phyloP scores from a whole-genome alignment of 2,329 filamentous ascomycete genomes.

The Penicillium olsonii region DNA sequence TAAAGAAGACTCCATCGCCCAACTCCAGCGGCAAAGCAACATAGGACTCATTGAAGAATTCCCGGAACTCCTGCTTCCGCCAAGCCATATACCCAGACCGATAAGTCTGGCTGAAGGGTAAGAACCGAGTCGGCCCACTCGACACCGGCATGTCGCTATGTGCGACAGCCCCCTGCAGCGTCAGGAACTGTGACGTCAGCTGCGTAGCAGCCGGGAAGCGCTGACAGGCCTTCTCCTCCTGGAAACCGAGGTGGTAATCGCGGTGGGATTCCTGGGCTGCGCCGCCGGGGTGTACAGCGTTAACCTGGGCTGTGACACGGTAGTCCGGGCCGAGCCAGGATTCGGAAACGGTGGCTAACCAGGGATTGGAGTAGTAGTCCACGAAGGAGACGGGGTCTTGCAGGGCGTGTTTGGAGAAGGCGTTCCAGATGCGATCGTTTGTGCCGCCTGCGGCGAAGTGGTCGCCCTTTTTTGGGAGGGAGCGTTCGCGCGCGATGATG shows the following conservation, averaged over 20 bases:
- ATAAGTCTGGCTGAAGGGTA: slow-evolving; percentile 63
- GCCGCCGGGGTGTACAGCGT: slow-evolving; percentile 62
- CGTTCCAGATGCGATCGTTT: slow-evolving; percentile 67
- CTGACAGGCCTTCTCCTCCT: slow-evolving; percentile 50
- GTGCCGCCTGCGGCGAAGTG: slow-evolving; percentile 60
- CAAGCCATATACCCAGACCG: slow-evolving; percentile 62
- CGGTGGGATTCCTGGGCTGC: slow-evolving; percentile 60
- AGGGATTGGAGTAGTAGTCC: slow-evolving; percentile 62
- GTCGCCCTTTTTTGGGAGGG: slow-evolving; percentile 52
- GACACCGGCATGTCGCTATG: slow-evolving; percentile 62
- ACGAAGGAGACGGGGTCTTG: slow-evolving; percentile 56
- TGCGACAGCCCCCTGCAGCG: slow-evolving; percentile 64
- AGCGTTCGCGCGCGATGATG: slow-evolving; percentile 52
- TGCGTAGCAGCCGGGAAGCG: slow-evolving; percentile 57
- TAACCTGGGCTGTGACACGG: slow-evolving; percentile 63
- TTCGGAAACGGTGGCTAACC: slow-evolving; percentile 54
- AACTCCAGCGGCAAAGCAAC: slow-evolving; percentile 55
- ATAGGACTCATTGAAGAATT: slow-evolving; percentile 56
- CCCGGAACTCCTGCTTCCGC: slow-evolving; percentile 53
- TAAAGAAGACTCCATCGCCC: slow-evolving; percentile 66
- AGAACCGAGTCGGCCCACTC: slow-evolving; percentile 61
- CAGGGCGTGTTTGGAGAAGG: slow-evolving; percentile 62
- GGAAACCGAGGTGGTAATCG: slow-evolving; percentile 67
- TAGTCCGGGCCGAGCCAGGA: slow-evolving; percentile 63
- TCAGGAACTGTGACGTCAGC: slow-evolving; percentile 57